These are phyloP conservation scores for Paramecium sonneborni DNA, from an alignment of 73 alveolate genomes.

Conservation along the genomic window DNA sequence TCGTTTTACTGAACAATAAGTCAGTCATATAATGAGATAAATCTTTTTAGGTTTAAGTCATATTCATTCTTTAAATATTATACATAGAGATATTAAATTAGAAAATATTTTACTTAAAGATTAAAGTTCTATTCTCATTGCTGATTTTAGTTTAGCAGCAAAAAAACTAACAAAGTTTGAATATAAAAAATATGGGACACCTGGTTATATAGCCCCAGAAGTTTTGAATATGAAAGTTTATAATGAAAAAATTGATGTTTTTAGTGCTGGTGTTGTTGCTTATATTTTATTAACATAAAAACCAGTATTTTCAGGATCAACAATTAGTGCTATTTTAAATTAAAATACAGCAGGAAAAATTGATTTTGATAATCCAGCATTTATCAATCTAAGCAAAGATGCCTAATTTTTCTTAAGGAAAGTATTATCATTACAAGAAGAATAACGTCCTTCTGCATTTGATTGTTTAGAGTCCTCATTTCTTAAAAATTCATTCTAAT, in stretches of 20 bases:
- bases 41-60: slow-evolving; percentile 39
- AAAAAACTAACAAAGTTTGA: background rate
- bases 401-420: background rate
- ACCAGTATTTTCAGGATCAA: slow-evolving; percentile 34
- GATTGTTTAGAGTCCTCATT: background rate
- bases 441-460: background rate
- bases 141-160: slow-evolving; percentile 52
- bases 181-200: slow-evolving; percentile 67
- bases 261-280: slow-evolving; percentile 58
- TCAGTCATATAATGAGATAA: background rate
- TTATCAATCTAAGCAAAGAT: background rate
- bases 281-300: slow-evolving; percentile 46
- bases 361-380: background rate
- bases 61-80: slow-evolving; percentile 56
- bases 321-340: slow-evolving; percentile 3
- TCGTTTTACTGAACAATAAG: background rate
- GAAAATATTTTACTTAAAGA: slow-evolving; percentile 38
- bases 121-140: background rate
- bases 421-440: background rate
- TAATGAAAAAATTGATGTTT: slow-evolving; percentile 53
- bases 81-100: slow-evolving; percentile 62
- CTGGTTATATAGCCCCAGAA: slow-evolving; percentile 69
- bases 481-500: background rate
- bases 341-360: slow-evolving; percentile 44
- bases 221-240: slow-evolving; percentile 42